These are phyloP conservation scores for Taiozyma onychis DNA, from an alignment of 1,139 yeast genomes.

Conservation along the genomic window DNA sequence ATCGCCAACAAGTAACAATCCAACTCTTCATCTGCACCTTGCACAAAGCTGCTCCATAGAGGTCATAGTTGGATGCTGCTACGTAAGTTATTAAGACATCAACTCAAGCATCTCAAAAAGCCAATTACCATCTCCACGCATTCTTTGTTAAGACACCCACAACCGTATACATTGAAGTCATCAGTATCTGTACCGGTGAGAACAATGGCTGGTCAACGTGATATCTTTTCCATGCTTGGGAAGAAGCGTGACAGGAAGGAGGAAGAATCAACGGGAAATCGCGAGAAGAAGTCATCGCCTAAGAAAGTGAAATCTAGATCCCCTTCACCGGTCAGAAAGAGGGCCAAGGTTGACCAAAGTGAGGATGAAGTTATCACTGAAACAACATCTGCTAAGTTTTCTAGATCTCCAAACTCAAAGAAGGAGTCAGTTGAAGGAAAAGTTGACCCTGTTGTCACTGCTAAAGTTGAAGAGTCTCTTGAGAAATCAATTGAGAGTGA, in stretches of 20 bases:
- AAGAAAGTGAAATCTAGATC: conserved; percentile 1
- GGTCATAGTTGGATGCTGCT: not conserved
- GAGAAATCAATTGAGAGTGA: not conserved
- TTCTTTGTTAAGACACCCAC: not conserved
- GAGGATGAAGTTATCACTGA: not conserved
- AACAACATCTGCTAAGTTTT: not conserved
- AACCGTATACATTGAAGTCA: not conserved
- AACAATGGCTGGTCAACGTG: conserved; percentile 5
- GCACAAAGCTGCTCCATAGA: not conserved
- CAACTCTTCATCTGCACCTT: not conserved
- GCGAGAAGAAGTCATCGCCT: not conserved
- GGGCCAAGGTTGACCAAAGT: not conserved
- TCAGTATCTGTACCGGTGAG: not conserved
- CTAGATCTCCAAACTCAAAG: not conserved
- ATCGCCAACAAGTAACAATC: not conserved
- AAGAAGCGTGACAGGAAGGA: conserved; percentile 6
- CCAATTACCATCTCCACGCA: not conserved
- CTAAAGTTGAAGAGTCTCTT: not conserved
- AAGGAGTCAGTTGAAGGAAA: not conserved
- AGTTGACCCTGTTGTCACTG: not conserved
- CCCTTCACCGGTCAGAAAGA: not conserved
- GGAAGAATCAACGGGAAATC: not conserved
- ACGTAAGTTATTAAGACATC: not conserved
- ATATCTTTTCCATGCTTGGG: conserved; percentile 20
- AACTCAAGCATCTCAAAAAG: not conserved